Evolutionary conservation across 176 grass and related monocot genomes (phyloP).

Genomic region (Oryza rufipogon): DNA sequence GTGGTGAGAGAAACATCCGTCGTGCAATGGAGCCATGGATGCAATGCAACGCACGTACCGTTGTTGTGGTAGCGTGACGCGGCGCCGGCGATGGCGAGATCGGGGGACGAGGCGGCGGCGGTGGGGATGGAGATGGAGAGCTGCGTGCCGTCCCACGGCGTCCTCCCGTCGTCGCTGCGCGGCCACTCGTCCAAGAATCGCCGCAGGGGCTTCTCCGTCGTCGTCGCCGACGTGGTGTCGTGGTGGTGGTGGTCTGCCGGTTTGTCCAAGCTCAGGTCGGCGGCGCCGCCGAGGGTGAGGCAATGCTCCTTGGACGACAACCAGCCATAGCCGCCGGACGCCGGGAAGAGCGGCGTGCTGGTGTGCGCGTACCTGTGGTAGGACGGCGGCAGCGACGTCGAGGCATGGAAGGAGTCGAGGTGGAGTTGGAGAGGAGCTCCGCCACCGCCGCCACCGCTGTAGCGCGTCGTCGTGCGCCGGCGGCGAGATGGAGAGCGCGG

Average conservation of each 20-base stretch:
- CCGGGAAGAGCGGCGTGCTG: slow-evolving; percentile 22
- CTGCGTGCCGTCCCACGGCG: slow-evolving; percentile 59
- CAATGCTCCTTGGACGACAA: slow-evolving; percentile 40
- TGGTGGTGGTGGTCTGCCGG: not conserved
- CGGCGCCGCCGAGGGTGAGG: slow-evolving; percentile 58
- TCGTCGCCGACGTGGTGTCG: not conserved
- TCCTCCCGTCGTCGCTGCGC: slow-evolving; percentile 30
- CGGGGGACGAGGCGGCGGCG: slow-evolving; percentile 1
- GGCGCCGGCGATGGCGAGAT: not conserved
- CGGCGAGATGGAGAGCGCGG: slow-evolving; percentile 53
- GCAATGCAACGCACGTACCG: not conserved
- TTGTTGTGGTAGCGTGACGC: slow-evolving; percentile 23
- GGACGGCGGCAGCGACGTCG: slow-evolving; percentile 48
- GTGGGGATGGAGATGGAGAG: slow-evolving; percentile 65
- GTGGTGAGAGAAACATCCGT: not conserved
- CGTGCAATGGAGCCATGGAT: not conserved
- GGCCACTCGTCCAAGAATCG: slow-evolving; percentile 87
- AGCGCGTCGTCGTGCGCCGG: not conserved
- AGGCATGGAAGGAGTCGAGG: not conserved
- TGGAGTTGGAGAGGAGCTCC: slow-evolving; percentile 48
- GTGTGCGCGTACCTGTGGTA: slow-evolving; percentile 63
- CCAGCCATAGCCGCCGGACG: slow-evolving; percentile 27
- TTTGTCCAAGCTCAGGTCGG: slow-evolving; percentile 75
- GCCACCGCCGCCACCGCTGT: too few relatives aligned
- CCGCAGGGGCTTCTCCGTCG: slow-evolving; percentile 60